These are phyloP conservation scores for Aspergillus sclerotiicarbonarius DNA, from an alignment of 495 filamentous ascomycete species.

Conservation along the genomic window DNA sequence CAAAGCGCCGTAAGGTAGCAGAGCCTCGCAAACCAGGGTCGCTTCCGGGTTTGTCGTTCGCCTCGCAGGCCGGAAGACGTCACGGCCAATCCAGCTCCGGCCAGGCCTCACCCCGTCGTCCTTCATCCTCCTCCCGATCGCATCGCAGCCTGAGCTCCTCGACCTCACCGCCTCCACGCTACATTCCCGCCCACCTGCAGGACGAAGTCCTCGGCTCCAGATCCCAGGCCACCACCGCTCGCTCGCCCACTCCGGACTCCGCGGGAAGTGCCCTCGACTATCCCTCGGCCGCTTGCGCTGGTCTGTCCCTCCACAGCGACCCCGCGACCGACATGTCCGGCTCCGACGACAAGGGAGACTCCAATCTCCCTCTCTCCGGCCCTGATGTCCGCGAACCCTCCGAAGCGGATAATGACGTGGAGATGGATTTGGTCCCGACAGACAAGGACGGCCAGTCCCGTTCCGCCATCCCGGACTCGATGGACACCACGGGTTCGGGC, in stretches of 20 bases:
- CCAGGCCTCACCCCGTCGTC: conserved; percentile 23
- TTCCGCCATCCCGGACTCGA: conserved; percentile 17
- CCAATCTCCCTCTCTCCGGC: conserved; percentile 20
- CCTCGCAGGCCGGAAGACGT: conserved; percentile 45
- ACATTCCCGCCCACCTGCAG: conserved; percentile 61
- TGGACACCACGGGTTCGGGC: conserved; percentile 24
- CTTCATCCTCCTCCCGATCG: conserved; percentile 32
- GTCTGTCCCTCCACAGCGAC: conserved; percentile 65
- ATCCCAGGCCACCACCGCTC: conserved; percentile 42
- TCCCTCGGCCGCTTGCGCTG: conserved; percentile 70
- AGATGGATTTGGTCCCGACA: conserved; percentile 24
- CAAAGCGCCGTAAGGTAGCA: conserved; percentile 85
- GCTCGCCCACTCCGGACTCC: conserved; percentile 51
- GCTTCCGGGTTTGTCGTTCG: conserved; percentile 27
- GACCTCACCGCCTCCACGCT: conserved; percentile 44
- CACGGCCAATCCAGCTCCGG: conserved; percentile 37
- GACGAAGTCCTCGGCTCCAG: conserved; percentile 51
- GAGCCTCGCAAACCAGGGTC: conserved; percentile 45
- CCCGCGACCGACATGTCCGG: conserved; percentile 50
- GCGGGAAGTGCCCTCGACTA: conserved; percentile 59
- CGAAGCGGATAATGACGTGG: conserved; percentile 43
- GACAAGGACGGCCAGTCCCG: conserved; percentile 24
- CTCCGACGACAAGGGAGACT: conserved; percentile 32
- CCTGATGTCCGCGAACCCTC: conserved; percentile 43
- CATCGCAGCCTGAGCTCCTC: conserved; percentile 37